Percentiles rank a stretch among this genome's conserved stretches.
These are phyloP conservation scores for Omphalea diandra DNA, from an alignment of 441 rosid species.

Conservation along the genomic window DNA sequence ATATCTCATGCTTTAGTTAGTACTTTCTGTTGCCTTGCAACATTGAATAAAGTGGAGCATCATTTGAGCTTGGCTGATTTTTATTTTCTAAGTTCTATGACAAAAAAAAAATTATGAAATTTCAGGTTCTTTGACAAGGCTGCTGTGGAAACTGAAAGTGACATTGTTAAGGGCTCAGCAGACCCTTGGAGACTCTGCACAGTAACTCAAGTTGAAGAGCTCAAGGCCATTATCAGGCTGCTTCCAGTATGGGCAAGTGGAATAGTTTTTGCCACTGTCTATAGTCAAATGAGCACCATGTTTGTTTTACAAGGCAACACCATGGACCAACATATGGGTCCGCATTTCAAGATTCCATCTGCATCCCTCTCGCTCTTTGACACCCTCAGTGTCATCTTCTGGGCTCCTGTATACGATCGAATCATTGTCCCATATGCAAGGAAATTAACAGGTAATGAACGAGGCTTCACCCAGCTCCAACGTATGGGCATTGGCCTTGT, in stretches of 20 bases:
- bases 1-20: too few species aligned
- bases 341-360: constrained; percentile 70
- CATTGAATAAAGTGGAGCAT: neutral
- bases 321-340: constrained; percentile 82
- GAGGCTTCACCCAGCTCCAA: constrained; percentile 93
- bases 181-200: constrained; percentile 85
- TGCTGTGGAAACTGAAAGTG: constrained; percentile 59
- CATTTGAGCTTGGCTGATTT: neutral
- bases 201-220: constrained; percentile 90
- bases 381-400: constrained; percentile 82
- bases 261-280: constrained; percentile 73
- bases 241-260: constrained; percentile 93
- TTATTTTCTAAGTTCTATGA: neutral
- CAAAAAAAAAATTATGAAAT: neutral
- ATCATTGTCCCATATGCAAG: constrained; percentile 68
- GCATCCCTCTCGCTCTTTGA: constrained; percentile 91
- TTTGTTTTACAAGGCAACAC: constrained; percentile 88
- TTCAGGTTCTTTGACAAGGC: constrained; percentile 93
- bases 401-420: constrained; percentile 80
- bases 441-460: constrained; percentile 66
- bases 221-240: constrained; percentile 67
- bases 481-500: constrained; percentile 91
- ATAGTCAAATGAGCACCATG: constrained; percentile 85
- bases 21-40: neutral
- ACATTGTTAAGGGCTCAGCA: constrained; percentile 41